A percentile compares a stretch with the other conserved stretches of the same genome.
phyloP scores from a whole-genome alignment of 495 filamentous ascomycete species.

The Achaetomiella virescens region DNA sequence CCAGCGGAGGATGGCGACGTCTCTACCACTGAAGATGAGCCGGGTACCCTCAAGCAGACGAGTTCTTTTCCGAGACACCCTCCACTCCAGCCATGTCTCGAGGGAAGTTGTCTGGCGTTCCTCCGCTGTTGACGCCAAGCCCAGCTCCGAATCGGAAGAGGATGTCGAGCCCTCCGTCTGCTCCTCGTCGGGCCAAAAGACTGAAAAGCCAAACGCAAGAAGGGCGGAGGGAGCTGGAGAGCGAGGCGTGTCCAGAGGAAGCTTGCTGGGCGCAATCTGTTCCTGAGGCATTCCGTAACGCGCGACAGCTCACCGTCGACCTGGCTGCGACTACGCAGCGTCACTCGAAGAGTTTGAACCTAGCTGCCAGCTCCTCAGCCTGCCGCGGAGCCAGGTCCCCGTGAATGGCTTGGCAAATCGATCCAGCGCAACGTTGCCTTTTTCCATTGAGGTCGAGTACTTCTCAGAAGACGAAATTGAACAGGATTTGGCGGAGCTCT shows the following conservation, averaged over 20 bases:
- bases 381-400: neutral
- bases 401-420: neutral
- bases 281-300: neutral
- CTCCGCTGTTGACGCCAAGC: slow-evolving; percentile 13
- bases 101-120: neutral
- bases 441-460: slow-evolving; percentile 17
- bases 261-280: neutral
- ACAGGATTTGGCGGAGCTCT: slow-evolving; percentile 18
- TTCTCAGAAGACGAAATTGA: slow-evolving; percentile 26
- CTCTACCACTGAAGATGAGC: slow-evolving; percentile 51
- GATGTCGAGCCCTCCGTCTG: slow-evolving; percentile 8
- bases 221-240: neutral
- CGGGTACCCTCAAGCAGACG: slow-evolving; percentile 79
- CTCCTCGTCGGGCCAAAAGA: slow-evolving; percentile 12
- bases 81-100: neutral
- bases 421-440: neutral
- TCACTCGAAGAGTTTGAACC: neutral
- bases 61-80: slow-evolving; percentile 21
- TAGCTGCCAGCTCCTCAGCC: neutral
- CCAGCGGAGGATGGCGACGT: neutral
- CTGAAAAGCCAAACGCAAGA: neutral
- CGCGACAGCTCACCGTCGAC: neutral
- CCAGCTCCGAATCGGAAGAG: slow-evolving; percentile 14
- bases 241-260: neutral
- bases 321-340: neutral